Conservation (phyloP, 1,284 basidiomycete genomes). For the Rhodotorula sp. region DNA sequence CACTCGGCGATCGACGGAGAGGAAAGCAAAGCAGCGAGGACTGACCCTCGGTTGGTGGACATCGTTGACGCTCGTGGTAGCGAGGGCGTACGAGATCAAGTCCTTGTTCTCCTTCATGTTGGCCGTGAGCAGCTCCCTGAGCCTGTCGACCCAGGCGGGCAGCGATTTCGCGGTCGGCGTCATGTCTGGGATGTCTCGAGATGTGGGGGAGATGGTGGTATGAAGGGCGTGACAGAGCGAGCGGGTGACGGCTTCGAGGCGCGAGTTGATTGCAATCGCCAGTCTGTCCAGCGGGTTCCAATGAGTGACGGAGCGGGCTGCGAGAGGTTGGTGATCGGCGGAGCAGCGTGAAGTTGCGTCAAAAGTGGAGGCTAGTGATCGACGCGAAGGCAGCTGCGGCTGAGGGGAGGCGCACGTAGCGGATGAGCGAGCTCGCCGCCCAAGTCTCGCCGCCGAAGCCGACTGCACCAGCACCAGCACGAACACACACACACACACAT, state of each 20-base stretch:
- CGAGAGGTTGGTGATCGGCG: neutral
- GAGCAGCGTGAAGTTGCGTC: neutral
- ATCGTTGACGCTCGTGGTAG: constrained; percentile 23
- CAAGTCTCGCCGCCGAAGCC: neutral
- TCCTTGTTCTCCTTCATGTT: constrained; percentile 42
- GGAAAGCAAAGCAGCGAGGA: neutral
- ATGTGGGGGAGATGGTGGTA: neutral
- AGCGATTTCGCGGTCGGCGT: constrained; percentile 13
- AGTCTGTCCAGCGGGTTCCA: neutral
- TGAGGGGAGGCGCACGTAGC: no score
- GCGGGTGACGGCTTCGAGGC: neutral
- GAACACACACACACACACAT: neutral
- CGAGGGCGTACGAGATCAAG: constrained; percentile 47
- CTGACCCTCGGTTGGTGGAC: constrained; percentile 19
- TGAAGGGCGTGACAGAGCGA: no score
- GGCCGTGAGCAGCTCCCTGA: constrained; percentile 25
- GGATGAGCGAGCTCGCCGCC: no score
- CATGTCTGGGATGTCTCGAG: neutral
- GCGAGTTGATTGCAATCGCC: no score
- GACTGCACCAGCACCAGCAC: neutral
- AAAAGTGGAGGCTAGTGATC: no score
- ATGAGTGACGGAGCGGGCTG: neutral
- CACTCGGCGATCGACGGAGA: no score
- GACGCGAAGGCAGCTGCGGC: no score
- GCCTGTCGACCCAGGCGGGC: constrained; percentile 21